Percentiles rank a stretch among this genome's conserved stretches.
Conservation (phyloP, 768 basidiomycete species). For the Lepiota brunneoincarnata region DNA sequence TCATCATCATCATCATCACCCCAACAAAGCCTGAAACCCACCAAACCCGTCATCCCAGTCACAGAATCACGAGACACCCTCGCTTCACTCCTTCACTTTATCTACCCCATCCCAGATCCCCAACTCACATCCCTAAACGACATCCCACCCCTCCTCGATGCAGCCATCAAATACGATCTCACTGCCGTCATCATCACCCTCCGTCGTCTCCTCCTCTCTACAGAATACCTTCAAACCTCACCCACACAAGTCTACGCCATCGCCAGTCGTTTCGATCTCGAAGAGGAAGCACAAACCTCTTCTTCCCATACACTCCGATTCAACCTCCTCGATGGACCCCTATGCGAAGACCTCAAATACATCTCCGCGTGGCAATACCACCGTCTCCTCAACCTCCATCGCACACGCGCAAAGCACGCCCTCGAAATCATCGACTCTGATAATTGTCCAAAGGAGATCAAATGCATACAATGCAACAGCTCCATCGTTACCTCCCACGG, state of each 20-base stretch:
- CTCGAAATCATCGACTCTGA: conserved; percentile 39
- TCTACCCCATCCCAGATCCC: conserved; percentile 64
- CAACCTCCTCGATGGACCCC: conserved; percentile 53
- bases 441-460: conserved; percentile 39
- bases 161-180: conserved; percentile 68
- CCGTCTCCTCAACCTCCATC: conserved; percentile 60
- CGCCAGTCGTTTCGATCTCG: conserved; percentile 62
- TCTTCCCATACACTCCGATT: conserved; percentile 54
- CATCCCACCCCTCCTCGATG: conserved; percentile 45
- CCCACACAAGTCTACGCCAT: conserved; percentile 71
- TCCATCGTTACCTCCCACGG: conserved; percentile 38
- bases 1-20: conserved; percentile 14
- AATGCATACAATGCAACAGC: conserved; percentile 71
- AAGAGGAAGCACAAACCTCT: conserved; percentile 60
- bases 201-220: conserved; percentile 49
- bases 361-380: conserved; percentile 71
- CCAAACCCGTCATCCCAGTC: conserved; percentile 49
- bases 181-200: conserved; percentile 41
- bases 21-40: conserved; percentile 9
- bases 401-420: conserved; percentile 47
- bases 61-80: conserved; percentile 47
- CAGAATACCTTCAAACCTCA: conserved; percentile 41
- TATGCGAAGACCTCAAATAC: conserved; percentile 60
- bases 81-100: conserved; percentile 50
- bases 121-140: conserved; percentile 48